These are phyloP conservation scores for Phytophthora melonis DNA, from an alignment of 352 stramenopile species.

Conservation along the genomic window DNA sequence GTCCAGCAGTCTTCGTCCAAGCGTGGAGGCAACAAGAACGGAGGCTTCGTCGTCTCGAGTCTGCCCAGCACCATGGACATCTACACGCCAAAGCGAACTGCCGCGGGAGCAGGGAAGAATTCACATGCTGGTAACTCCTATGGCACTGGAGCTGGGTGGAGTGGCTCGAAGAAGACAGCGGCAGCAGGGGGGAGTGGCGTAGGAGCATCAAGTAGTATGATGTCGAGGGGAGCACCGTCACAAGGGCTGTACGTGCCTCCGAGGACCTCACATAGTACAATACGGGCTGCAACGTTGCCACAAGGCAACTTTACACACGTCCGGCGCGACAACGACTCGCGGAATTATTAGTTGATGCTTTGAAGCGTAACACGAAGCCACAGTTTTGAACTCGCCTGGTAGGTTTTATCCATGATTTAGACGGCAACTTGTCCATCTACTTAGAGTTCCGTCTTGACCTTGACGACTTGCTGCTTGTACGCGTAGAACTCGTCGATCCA, in stretches of 20 bases:
- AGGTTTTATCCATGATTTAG: background rate
- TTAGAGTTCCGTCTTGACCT: constrained; percentile 17
- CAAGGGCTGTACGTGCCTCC: constrained; percentile 50
- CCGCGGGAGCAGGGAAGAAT: constrained; percentile 21
- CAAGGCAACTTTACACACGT: constrained; percentile 30
- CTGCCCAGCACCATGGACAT: constrained; percentile 57
- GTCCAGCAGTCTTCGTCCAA: constrained; percentile 37
- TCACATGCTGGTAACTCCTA: constrained; percentile 15
- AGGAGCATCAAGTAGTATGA: constrained; percentile 15
- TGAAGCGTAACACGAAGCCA: constrained; percentile 30
- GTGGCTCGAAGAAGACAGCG: constrained; percentile 30
- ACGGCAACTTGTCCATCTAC: background rate
- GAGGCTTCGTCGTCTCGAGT: constrained; percentile 18
- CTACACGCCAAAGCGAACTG: constrained; percentile 62
- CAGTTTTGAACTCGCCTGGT: constrained; percentile 33
- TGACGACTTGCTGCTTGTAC: constrained; percentile 27
- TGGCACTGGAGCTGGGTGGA: constrained; percentile 24
- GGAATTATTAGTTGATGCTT: constrained; percentile 33
- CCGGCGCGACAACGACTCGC: constrained; percentile 36
- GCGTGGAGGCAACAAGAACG: constrained; percentile 28
- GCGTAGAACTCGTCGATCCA: constrained; percentile 66
- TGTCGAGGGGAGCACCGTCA: constrained; percentile 28
- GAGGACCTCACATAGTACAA: constrained; percentile 52
- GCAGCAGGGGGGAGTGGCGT: background rate
- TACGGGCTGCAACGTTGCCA: constrained; percentile 36